A percentile compares a stretch with the other conserved stretches of the same genome.
phyloP scores from a whole-genome alignment of 2,329 filamentous ascomycete species.

The Sclerotinia spermophila region DNA sequence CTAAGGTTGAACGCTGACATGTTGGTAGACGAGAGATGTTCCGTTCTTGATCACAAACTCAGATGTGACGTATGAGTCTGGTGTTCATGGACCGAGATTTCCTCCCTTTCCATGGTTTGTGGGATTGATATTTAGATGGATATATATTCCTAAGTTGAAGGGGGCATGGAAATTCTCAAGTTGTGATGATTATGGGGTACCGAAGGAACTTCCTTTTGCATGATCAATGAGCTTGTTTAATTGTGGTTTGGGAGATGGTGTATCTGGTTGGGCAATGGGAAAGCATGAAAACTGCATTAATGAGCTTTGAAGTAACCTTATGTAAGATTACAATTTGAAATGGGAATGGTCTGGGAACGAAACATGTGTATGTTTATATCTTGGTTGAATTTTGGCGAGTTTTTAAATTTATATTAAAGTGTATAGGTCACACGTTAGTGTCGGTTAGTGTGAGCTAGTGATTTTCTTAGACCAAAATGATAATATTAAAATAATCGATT shows the following conservation, averaged over 20 bases:
- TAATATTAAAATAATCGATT: not conserved
- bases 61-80: constrained; percentile 32
- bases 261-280: not conserved
- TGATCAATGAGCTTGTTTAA: constrained; percentile 20
- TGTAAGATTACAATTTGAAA: not conserved
- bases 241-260: not conserved
- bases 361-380: not conserved
- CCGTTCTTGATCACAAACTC: constrained; percentile 27
- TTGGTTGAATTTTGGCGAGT: not conserved
- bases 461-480: not conserved
- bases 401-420: not conserved
- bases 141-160: constrained; percentile 38
- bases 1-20: not conserved
- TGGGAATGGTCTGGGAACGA: not conserved
- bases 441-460: not conserved
- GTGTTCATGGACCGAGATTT: constrained; percentile 32
- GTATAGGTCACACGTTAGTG: not conserved
- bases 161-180: constrained; percentile 40
- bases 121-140: constrained; percentile 36
- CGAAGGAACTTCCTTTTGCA: constrained; percentile 40
- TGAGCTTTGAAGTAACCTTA: too few relatives aligned
- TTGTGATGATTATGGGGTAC: constrained; percentile 37
- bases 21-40: constrained; percentile 19
- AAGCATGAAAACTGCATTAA: not conserved
- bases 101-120: constrained; percentile 36